Percentiles rank a stretch among this genome's conserved stretches.
Evolutionary conservation across 305 asterid genomes (phyloP).

Genomic region (Fraxinus baroniana): DNA sequence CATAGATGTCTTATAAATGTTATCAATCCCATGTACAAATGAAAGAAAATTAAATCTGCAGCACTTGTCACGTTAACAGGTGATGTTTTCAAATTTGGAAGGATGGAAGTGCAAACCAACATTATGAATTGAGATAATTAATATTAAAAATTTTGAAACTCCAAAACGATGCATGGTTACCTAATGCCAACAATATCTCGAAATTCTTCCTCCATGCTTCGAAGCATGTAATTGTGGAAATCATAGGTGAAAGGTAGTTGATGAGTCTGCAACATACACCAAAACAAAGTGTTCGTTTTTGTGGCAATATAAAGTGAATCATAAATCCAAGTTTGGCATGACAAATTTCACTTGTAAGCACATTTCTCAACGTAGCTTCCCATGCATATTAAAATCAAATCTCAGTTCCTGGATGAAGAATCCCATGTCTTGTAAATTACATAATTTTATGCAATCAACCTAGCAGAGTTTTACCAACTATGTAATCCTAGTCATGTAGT

Average conservation of each 20-base stretch:
- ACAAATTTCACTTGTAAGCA: neutral
- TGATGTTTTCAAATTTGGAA: neutral
- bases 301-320: neutral
- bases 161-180: constrained; percentile 34
- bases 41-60: neutral
- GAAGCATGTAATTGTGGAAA: constrained; percentile 90
- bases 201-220: constrained; percentile 98
- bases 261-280: constrained; percentile 64
- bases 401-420: neutral
- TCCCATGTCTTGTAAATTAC: neutral
- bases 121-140: neutral
- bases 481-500: neutral
- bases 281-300: neutral
- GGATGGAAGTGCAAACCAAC: neutral
- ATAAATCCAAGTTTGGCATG: neutral
- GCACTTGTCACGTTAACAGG: neutral
- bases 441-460: neutral
- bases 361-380: neutral
- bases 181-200: constrained; percentile 93
- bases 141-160: neutral
- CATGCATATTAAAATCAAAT: neutral
- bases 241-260: constrained; percentile 81
- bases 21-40: neutral
- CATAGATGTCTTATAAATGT: neutral
- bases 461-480: neutral